Conservation (phyloP, 495 filamentous ascomycete species). For the Penicillium parvum region DNA sequence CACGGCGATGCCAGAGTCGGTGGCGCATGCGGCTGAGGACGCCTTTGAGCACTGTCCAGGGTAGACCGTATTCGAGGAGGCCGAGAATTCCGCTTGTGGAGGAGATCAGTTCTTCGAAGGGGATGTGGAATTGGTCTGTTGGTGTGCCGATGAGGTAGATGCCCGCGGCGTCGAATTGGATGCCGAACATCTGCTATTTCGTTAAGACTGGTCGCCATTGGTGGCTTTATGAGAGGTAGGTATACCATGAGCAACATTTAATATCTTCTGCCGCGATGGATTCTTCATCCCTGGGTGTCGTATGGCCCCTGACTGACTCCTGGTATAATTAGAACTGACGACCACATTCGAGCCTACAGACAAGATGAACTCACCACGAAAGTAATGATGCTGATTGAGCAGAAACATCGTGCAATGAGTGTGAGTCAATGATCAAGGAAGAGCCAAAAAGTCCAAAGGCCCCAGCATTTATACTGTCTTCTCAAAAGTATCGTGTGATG, state of each 20-base stretch:
- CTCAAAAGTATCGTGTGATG: neutral
- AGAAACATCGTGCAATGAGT: no score
- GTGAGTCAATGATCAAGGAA: no score
- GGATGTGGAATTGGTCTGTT: constrained; percentile 18
- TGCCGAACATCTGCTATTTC: constrained; percentile 12
- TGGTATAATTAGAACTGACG: neutral
- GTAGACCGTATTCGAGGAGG: constrained; percentile 20
- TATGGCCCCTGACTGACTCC: neutral
- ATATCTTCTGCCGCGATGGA: neutral
- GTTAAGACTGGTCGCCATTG: neutral
- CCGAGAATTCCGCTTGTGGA: constrained; percentile 17
- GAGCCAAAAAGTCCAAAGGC: neutral
- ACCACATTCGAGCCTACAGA: no score
- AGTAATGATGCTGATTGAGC: no score
- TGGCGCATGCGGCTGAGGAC: constrained; percentile 10
- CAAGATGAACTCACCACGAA: no score
- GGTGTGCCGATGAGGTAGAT: constrained; percentile 22
- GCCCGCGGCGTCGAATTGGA: constrained; percentile 22
- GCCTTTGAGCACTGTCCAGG: constrained; percentile 12
- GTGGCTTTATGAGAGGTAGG: no score
- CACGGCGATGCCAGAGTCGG: constrained; percentile 9
- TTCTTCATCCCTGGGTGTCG: neutral
- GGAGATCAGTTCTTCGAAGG: constrained; percentile 22
- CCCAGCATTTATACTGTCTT: neutral
- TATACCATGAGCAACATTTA: no score